Base-by-base conservation (phyloP, 2,329 filamentous ascomycete species). In the Hymenoscyphus fraxineus region DNA sequence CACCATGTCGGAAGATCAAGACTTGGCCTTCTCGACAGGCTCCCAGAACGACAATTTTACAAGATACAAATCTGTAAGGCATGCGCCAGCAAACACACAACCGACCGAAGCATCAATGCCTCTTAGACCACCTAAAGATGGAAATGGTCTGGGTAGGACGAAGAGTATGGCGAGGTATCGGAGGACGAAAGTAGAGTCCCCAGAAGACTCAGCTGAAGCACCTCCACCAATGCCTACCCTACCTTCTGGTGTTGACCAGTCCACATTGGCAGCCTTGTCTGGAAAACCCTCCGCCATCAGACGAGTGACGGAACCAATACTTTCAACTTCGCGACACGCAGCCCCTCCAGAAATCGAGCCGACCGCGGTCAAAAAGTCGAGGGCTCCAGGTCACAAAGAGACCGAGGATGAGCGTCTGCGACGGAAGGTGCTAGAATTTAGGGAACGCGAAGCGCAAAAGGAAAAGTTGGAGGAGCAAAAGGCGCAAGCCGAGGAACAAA, bases 61-160 rank as follows among this genome's bases (percentile, higher is more conserved):
- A 62, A 80, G 85, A 54, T 88, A 88, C 75, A 79, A 84, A 68
- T 85, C 83, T 38, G 83, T 86, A 63, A 77, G 85, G 65, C 79
- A 79, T 67, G 77, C 77, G 12, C 73, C 65, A 19, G 39, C 64
- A 31, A 67, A 74, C 32, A 32, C 64, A 51, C 44, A 56, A 16
- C 38, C 58, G 7, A 35, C 60, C 27, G 70, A 74, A n/a, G 41
- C 32, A 35, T 27, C 44, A 19, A 70, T 77, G 27, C 44, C 44
- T 16, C 44, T 22, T 19, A 10, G n/a, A 19, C 76, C 78, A 62
- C 73, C 72, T 59, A 65, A 78, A 27, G 67, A 69, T 27, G 65
- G 73, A 55, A 72, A 73, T 69, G 72, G 66, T 44, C 68, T 76
- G 59, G 63, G 71, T 57, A 69, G 74, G 31, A 67, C 69, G 38